Base-by-base conservation (phyloP, 768 basidiomycete species). In the Saitozyma sp. region DNA sequence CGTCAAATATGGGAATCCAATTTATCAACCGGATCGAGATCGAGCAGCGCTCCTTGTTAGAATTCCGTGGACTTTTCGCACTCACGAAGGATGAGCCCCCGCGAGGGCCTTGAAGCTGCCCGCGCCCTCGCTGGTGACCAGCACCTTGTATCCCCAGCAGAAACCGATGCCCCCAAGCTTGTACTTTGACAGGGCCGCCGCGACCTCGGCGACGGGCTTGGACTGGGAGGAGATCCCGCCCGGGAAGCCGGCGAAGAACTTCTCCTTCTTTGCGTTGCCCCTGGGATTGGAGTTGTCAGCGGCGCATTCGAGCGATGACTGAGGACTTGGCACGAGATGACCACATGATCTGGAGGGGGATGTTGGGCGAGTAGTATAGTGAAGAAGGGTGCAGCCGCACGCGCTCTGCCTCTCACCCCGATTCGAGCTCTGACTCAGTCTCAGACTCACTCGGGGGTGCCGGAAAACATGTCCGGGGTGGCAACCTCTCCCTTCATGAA, bases 401-500 rank as follows among this genome's bases (percentile, higher is more conserved):
- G 81, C 77, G n/a, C 81, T 81, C 11, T 52, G 10, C 19, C 6
- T 20, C 50, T 14, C 3, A 10, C 37, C 8, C 19, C 9, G 17
- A 6, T 3, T 52, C 19, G 3, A 3, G 17, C 3, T 8, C 50
- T 2, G 29, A 29, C 29, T 46, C 45, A 3, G 6, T 46, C 45
- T 11, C 13, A 46, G 85, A 78, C 61, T 80, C 82, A 55, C 77
- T 75, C 74, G 84, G 84, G 61, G 83, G 83, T 67, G 40, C 86
- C 85, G 13, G 84, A 84, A 73, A 83, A 86, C 66, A 82, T 80
- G 19, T 82, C 82, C 8, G 77, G 57, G 2, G 84, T 81, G 70
- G 83, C 86, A 1, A 85, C 81, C 40, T 75, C 75, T 38, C 83
- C 77, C 10, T 84, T 83, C 70, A 87, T 85, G 74, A 87, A 85